Base-by-base conservation (phyloP, 208 protist genomes). In the Trypanosoma mega region DNA sequence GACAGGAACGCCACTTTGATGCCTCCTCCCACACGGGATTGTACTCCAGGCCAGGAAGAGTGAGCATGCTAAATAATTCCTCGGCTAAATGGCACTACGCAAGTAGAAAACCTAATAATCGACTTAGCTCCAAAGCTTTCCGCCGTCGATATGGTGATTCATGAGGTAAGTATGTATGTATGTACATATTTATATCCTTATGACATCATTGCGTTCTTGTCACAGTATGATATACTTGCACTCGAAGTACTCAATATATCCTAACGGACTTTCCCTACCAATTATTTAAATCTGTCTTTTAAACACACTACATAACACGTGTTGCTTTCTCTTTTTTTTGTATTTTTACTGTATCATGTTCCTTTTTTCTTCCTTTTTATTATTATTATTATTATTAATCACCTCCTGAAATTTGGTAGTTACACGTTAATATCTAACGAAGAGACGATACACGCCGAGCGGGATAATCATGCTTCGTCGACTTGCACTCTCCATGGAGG, bases 41-140 rank as follows among this genome's bases (percentile, higher is more conserved):
- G n/a, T 71, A 85, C 49, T 90, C 82, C 4, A 72, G 82, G n/a
- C 82, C 82, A 2, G 77, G 75, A 14, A 68, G 79, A 18, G 45
- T 37, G 6, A 67, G 73, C 12, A 78, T 68, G 27, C 26, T 86
- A 29, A 63, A 66, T 26, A 56, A 79, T 30, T 47, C 65, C 0
- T 45, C 63, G n/a, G 78, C 79, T 20, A 77, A 46, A 0, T 81
- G 76, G 56, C 79, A 86, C 30, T 69, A 76, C 37, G 34, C 64
- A 20, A 48, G 34, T 29, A 60, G 54, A 41, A 34, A 20, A 1
- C 16, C 33, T 43, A 59, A 61, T 30, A 47, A 36, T 16, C 41
- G 48, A 26, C 55, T 90, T 41, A 74, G 76, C 65, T 21, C 26
- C 16, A 51, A 50, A 16, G 54, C 41, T 16, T 90, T 90, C 46